Base-by-base conservation (phyloP, 352 stramenopile species). In the Phytophthora colocasiae region DNA sequence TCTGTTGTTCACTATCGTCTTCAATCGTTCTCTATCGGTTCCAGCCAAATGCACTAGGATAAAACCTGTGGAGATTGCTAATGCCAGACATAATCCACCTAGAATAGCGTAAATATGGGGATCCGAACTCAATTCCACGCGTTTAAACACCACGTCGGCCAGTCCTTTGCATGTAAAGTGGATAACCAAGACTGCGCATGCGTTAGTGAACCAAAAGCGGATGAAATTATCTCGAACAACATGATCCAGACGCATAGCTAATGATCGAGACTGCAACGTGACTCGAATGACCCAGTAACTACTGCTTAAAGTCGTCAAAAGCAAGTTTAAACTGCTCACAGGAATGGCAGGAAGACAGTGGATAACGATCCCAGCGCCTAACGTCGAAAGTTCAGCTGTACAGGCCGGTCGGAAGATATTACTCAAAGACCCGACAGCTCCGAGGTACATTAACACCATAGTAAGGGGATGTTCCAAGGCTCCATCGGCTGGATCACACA, bases 361-460 rank as follows among this genome's bases (percentile, higher is more conserved):
- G 38, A 81, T 78, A 22, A 71, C 66, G 14, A 81, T 65, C n/a
- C 52, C 73, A 41, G 46, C 65, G 7, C 61, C 58, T 3, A 29
- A 10, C 10, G 31, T 50, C 1, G 59, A 66, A 1, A 80, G 31
- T 4, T 77, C 50, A 1, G 71, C 74, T 6, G 65, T 59, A 36
- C 74, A 82, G 3, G 56, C 52, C 7, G 73, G 54, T 45, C 70
- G 61, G 54, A 82, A 82, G 14, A 80, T 76, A n/a, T 82, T 82
- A 58, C 74, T 82, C 8, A 80, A 58, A 11, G 71, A 63, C 6
- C 74, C 74, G 29, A 82, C 48, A 0, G 67, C 67, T 1, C 74
- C 74, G 0, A 82, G 60, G 26, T 82, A 82, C 56, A 82, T 54
- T n/a, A 82, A 31, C 22, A 75, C 71, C 56, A 82, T 72, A 0